Evolutionary conservation across 2,329 filamentous ascomycete genomes (phyloP).

Genomic region (Claviceps africana): DNA sequence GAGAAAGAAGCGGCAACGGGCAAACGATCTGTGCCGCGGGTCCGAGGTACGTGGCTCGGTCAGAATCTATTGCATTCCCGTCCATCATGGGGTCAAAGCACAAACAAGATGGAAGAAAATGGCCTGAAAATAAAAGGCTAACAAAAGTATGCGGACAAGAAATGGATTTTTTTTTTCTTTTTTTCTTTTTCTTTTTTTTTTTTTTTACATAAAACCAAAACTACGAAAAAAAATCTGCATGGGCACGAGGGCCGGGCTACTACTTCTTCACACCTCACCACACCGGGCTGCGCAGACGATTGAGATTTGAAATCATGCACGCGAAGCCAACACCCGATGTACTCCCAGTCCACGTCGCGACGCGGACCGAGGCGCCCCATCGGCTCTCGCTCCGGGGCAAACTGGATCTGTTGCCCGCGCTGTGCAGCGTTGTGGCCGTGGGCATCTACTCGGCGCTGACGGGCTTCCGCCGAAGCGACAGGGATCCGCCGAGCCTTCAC

Average conservation of each 20-base stretch:
- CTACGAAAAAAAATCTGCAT: neutral
- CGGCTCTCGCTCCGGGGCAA: constrained; percentile 6
- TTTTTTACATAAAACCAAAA: neutral
- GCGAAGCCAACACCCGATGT: neutral
- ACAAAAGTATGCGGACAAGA: too few species aligned
- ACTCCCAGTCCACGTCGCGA: neutral
- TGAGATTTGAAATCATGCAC: too few species aligned
- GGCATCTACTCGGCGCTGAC: constrained; percentile 7
- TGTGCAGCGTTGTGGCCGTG: constrained; percentile 6
- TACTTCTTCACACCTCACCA: too few species aligned
- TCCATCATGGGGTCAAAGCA: too few species aligned
- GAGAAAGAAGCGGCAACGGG: too few species aligned
- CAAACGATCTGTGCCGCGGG: too few species aligned
- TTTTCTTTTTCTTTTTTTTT: too few species aligned
- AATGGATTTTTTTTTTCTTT: too few species aligned
- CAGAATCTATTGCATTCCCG: too few species aligned
- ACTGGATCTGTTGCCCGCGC: constrained; percentile 10
- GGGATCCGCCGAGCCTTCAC: constrained; percentile 9
- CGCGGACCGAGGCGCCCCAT: neutral
- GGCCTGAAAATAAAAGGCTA: neutral
- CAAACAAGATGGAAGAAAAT: neutral
- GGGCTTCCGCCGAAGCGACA: constrained; percentile 6
- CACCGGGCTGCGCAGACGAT: too few species aligned
- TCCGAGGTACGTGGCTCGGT: too few species aligned
- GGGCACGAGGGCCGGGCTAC: too few species aligned